These are phyloP conservation scores for Cryphonectria carpinicola DNA, from an alignment of 2,329 filamentous ascomycete genomes.

Conservation along the genomic window DNA sequence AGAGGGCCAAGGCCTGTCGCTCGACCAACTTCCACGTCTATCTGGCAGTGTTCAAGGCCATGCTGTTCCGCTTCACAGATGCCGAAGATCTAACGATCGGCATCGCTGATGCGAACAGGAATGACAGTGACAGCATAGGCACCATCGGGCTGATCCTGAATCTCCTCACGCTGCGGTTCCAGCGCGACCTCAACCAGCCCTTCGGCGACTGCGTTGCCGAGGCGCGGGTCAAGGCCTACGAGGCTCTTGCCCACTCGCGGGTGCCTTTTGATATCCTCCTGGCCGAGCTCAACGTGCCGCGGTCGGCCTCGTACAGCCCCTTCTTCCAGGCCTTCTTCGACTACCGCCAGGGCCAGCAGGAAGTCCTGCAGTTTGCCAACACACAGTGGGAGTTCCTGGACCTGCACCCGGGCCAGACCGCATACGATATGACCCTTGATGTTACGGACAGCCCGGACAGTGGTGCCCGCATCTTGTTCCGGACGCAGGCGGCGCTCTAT, in stretches of 20 bases:
- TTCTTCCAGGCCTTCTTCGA: conserved; percentile 51
- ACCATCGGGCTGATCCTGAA: conserved; percentile 55
- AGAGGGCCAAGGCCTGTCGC: background rate
- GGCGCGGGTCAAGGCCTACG: conserved; percentile 34
- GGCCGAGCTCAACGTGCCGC: conserved; percentile 43
- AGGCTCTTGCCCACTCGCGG: conserved; percentile 45
- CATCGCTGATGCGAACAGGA: conserved; percentile 50
- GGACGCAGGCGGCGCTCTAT: conserved; percentile 4
- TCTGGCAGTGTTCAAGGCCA: conserved; percentile 43
- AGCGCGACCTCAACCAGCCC: background rate
- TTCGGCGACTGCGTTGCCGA: conserved; percentile 35
- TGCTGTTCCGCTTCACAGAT: conserved; percentile 42
- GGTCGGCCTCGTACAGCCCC: conserved; percentile 45
- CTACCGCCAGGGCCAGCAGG: conserved; percentile 32
- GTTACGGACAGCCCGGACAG: conserved; percentile 39
- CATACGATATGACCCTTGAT: conserved; percentile 43
- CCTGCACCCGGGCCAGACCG: conserved; percentile 18
- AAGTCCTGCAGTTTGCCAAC: background rate
- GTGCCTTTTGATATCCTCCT: conserved; percentile 56
- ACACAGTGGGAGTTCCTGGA: background rate
- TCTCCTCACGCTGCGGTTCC: conserved; percentile 50
- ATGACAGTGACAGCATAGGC: conserved; percentile 37
- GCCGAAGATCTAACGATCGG: conserved; percentile 50
- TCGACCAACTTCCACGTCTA: conserved; percentile 49
- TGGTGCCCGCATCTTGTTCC: conserved; percentile 16